Base-by-base conservation (phyloP, 2,329 filamentous ascomycete species). In the Clonostachys sp. region DNA sequence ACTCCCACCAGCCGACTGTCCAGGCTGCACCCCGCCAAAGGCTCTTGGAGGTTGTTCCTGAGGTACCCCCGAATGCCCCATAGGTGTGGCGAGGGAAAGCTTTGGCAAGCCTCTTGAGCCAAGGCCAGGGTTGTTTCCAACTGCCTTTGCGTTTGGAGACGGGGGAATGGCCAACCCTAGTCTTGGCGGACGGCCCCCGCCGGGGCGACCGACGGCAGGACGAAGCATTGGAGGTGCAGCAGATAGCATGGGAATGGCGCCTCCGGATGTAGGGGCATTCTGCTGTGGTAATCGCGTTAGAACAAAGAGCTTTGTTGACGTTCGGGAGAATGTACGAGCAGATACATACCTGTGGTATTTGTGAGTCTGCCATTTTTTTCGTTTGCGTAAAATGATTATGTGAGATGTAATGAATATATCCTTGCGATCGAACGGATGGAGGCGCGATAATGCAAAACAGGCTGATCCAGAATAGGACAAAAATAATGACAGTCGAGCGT, bases 151-250 rank as follows among this genome's bases (percentile, higher is more conserved):
- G 68, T 83, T 92, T 44, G 90, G 89, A 35, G 90, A 95, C 1
- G 88, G 84, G 36, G 92, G 92, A 49, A 97, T 97, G 42, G 91
- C 89, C 48, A 97, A 81, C 41, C 91, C 92, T 49, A 97, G 79
- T 58, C 87, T 84, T 30, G 90, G 90, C 46, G 86, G 77, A 53
- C 87, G 78, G 50, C 77, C 73, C 50, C 81, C 83, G 56, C 75
- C 77, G 53, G 77, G 77, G 54, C 74, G 75, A 53, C 89, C 87
- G 48, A 95, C 84, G 51, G 90, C 89, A 47, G 90, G 88, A 51
- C 90, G 86, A 48, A 95, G 84, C 49, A 95, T 81, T 51, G 89
- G 89, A 18, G 36, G 36, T n/a, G 36, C 36, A 39, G 36, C 36
- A 18, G 36, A 18, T 8, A 39, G 36, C 17, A n/a, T n/a, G 14